Evolutionary conservation across 345 rosid species (phyloP).

Genomic region (Salix arbutifolia): DNA sequence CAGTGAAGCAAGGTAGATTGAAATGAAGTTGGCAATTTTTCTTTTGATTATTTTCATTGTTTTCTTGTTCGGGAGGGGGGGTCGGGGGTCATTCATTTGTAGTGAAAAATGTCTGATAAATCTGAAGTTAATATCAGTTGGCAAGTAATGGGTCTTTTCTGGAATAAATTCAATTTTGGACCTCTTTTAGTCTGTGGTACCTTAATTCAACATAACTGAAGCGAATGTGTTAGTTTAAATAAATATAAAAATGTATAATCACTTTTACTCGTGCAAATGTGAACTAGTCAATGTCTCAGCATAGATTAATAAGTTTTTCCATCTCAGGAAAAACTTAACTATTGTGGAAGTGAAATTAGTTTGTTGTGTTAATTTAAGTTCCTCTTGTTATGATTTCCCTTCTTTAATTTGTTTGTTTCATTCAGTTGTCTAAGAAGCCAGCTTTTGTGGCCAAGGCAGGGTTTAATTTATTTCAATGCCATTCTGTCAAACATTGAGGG

Average conservation of each 20-base stretch:
- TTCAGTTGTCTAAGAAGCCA: too few species aligned
- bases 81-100: not conserved
- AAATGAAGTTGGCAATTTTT: slow-evolving; percentile 9
- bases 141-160: not conserved
- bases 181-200: not conserved
- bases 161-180: not conserved
- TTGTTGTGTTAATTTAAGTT: too few species aligned
- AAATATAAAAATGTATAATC: not conserved
- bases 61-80: not conserved
- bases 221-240: not conserved
- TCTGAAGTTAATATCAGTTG: not conserved
- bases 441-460: too few species aligned
- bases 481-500: too few species aligned
- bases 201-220: not conserved
- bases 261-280: not conserved
- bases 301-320: not conserved
- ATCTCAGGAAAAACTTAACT: too few species aligned
- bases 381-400: too few species aligned
- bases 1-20: slow-evolving; percentile 72
- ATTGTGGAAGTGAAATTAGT: too few species aligned
- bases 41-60: not conserved
- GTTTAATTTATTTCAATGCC: too few species aligned
- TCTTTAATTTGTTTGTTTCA: too few species aligned
- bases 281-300: not conserved
- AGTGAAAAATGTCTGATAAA: not conserved